phyloP scores from a whole-genome alignment of 225 moss, liverwort and hornwort species.

The Lunularia cruciata region DNA sequence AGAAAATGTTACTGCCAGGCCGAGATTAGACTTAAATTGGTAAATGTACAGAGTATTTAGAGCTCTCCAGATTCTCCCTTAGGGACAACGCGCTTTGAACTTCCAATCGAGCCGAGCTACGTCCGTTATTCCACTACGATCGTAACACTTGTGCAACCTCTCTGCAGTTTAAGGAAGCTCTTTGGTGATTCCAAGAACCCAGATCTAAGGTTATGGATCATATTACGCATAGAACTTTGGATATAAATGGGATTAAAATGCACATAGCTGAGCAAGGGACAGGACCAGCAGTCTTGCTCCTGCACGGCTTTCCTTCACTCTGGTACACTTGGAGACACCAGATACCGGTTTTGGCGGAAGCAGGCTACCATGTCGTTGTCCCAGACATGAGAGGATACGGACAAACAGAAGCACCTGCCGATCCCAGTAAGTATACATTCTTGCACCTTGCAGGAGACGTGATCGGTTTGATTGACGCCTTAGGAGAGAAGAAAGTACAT shows the following conservation, averaged over 20 bases:
- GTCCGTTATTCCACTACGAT: no score
- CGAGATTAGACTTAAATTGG: no score
- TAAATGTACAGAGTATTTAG: no score
- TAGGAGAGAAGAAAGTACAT: constrained; percentile 35
- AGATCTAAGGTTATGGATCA: no score
- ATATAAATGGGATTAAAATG: constrained; percentile 55
- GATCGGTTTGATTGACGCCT: constrained; percentile 44
- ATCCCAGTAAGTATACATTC: constrained; percentile 34
- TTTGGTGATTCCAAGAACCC: no score
- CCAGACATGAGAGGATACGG: constrained; percentile 63
- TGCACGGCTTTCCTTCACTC: constrained; percentile 70
- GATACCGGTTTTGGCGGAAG: constrained; percentile 48
- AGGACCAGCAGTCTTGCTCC: constrained; percentile 52
- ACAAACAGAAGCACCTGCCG: constrained; percentile 47
- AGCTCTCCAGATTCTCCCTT: no score
- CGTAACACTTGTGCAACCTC: no score
- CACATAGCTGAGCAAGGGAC: constrained; percentile 60
- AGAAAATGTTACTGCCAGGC: no score
- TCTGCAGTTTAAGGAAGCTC: no score
- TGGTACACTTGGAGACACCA: constrained; percentile 68
- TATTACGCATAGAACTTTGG: constrained; percentile 48
- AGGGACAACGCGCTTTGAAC: no score
- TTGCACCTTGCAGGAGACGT: constrained; percentile 53
- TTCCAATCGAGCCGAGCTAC: no score
- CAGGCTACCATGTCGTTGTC: constrained; percentile 55